These are phyloP conservation scores for Leccinum variicolor DNA, from an alignment of 768 basidiomycete genomes.

Conservation along the genomic window DNA sequence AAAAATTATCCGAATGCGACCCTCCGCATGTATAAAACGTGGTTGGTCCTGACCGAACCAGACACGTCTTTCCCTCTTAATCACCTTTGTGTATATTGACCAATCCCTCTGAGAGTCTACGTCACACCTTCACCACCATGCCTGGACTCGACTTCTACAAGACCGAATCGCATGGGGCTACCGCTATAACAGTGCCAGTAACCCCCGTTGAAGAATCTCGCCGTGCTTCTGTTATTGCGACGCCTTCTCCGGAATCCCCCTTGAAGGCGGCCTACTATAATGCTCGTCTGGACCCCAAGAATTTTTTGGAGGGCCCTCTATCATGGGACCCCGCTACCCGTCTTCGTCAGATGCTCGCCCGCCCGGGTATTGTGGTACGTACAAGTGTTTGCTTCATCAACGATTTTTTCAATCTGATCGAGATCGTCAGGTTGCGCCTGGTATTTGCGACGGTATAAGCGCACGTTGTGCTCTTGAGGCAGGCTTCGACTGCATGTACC, in stretches of 20 bases:
- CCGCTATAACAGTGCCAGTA: neutral
- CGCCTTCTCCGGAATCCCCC: constrained; percentile 9
- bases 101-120: neutral
- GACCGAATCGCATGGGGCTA: constrained; percentile 1
- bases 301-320: constrained; percentile 65
- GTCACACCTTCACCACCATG: constrained; percentile 20
- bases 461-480: constrained; percentile 78
- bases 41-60: neutral
- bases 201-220: constrained; percentile 5
- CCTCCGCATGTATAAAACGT: constrained; percentile 20
- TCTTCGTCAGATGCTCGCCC: constrained; percentile 63
- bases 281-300: constrained; percentile 63
- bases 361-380: constrained; percentile 75
- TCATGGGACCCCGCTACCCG: constrained; percentile 68
- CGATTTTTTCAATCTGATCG: neutral
- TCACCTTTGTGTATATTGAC: constrained; percentile 23
- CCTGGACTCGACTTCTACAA: constrained; percentile 35
- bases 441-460: constrained; percentile 77
- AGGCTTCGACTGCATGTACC: constrained; percentile 74
- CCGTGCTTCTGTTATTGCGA: neutral
- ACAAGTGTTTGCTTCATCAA: neutral
- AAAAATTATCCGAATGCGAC: constrained; percentile 14
- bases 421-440: constrained; percentile 58
- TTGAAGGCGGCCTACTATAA: constrained; percentile 51
- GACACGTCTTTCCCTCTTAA: constrained; percentile 7